A percentile compares a stretch with the other conserved stretches of the same genome.
These are phyloP conservation scores for Moelleriella libera DNA, from an alignment of 2,329 filamentous ascomycete species.

Conservation along the genomic window DNA sequence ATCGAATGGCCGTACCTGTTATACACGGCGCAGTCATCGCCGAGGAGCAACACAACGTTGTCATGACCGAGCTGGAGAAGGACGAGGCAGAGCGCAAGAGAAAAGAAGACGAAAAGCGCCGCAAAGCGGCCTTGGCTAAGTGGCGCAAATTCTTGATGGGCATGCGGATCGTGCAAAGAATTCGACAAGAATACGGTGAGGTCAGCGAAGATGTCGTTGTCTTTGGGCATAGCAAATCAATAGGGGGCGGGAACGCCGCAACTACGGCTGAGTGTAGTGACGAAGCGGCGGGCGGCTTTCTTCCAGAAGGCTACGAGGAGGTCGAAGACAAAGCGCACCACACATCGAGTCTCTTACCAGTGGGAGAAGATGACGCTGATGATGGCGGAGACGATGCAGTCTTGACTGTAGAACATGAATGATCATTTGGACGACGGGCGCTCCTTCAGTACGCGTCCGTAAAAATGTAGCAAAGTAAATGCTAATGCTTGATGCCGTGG, in stretches of 20 bases:
- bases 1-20: constrained; percentile 84
- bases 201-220: constrained; percentile 37
- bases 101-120: constrained; percentile 73
- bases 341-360: constrained; percentile 34
- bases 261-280: constrained; percentile 22
- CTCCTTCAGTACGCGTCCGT: no score
- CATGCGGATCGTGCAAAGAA: constrained; percentile 64
- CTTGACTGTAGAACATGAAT: constrained; percentile 18
- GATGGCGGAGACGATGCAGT: constrained; percentile 17
- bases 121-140: constrained; percentile 55
- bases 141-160: constrained; percentile 88
- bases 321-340: constrained; percentile 24
- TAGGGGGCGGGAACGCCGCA: constrained; percentile 5
- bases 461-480: no score
- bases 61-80: constrained; percentile 67
- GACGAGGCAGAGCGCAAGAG: constrained; percentile 61
- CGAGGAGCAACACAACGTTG: constrained; percentile 56
- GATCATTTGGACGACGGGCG: background rate
- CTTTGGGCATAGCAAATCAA: constrained; percentile 32
- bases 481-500: no score
- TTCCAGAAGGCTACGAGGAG: constrained; percentile 41
- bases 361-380: constrained; percentile 26
- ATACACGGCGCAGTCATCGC: constrained; percentile 85
- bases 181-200: constrained; percentile 62
- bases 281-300: constrained; percentile 45